Conservation (phyloP, 352 stramenopile genomes). For the Sclerospora graminicola region DNA sequence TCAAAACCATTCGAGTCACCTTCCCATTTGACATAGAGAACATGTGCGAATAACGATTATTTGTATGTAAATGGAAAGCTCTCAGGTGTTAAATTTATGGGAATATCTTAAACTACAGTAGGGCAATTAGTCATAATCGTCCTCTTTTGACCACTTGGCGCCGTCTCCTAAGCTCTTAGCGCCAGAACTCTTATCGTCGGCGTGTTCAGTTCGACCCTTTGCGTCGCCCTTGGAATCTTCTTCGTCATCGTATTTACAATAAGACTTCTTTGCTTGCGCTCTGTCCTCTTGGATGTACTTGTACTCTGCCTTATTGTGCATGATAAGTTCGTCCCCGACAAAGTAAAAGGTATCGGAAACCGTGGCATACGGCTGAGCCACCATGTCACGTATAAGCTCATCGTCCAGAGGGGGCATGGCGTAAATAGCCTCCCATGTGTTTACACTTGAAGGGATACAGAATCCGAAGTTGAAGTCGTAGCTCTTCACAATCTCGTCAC, state of each 20-base stretch:
- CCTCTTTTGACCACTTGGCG: conserved; percentile 87
- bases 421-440: conserved; percentile 95
- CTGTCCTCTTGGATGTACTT: conserved; percentile 89
- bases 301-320: conserved; percentile 94
- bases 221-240: conserved; percentile 48
- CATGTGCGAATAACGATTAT: too few relatives aligned
- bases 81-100: too few relatives aligned
- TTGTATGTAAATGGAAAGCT: too few relatives aligned
- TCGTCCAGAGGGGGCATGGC: conserved; percentile 88
- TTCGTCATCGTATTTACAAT: conserved; percentile 82
- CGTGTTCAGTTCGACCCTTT: conserved; percentile 26
- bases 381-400: conserved; percentile 91
- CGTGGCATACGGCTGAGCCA: conserved; percentile 90
- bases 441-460: conserved; percentile 92
- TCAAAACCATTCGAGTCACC: too few relatives aligned
- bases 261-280: conserved; percentile 87
- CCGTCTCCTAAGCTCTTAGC: too few relatives aligned
- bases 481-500: conserved; percentile 90
- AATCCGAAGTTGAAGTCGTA: conserved; percentile 96
- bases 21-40: too few relatives aligned
- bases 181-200: conserved; percentile 73
- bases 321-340: conserved; percentile 92
- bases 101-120: too few relatives aligned
- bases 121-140: conserved; percentile 85
- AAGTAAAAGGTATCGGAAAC: conserved; percentile 95